Evolutionary conservation across 495 filamentous ascomycete species (phyloP).

Genomic region (Lophiotrema nucula): DNA sequence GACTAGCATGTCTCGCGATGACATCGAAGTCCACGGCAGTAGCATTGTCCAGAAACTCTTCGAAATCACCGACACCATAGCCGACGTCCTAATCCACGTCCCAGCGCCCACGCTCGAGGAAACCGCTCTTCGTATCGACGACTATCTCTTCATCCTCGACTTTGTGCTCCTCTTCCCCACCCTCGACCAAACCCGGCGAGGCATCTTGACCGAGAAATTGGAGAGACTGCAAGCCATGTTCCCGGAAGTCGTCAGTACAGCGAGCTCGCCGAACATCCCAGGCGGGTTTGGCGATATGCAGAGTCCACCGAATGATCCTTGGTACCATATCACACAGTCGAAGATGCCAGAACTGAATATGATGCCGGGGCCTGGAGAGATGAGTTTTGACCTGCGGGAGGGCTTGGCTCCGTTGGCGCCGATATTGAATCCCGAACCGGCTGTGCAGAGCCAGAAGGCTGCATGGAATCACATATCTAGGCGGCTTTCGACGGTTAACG

Average conservation of each 20-base stretch:
- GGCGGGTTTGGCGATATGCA: neutral
- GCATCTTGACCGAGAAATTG: conserved; percentile 27
- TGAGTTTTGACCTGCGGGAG: neutral
- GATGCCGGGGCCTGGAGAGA: neutral
- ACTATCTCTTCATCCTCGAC: conserved; percentile 30
- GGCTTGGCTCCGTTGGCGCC: neutral
- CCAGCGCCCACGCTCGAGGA: conserved; percentile 29
- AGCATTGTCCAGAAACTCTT: conserved; percentile 61
- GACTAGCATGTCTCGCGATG: conserved; percentile 50
- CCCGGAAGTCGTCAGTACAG: conserved; percentile 9
- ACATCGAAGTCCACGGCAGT: conserved; percentile 61
- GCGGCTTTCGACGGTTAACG: conserved; percentile 7
- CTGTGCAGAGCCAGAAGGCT: neutral
- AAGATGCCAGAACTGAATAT: conserved; percentile 9
- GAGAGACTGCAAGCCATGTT: conserved; percentile 22
- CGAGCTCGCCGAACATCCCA: conserved; percentile 8
- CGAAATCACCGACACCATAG: conserved; percentile 56
- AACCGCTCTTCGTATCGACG: conserved; percentile 20
- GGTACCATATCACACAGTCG: conserved; percentile 13
- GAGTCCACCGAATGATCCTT: conserved; percentile 9
- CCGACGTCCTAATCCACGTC: conserved; percentile 49
- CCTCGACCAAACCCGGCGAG: conserved; percentile 10
- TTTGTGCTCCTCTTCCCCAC: conserved; percentile 25
- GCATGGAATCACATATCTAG: conserved; percentile 12
- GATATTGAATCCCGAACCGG: neutral